These are phyloP conservation scores for Uronychia setigera DNA, from an alignment of 73 alveolate species.

Conservation along the genomic window DNA sequence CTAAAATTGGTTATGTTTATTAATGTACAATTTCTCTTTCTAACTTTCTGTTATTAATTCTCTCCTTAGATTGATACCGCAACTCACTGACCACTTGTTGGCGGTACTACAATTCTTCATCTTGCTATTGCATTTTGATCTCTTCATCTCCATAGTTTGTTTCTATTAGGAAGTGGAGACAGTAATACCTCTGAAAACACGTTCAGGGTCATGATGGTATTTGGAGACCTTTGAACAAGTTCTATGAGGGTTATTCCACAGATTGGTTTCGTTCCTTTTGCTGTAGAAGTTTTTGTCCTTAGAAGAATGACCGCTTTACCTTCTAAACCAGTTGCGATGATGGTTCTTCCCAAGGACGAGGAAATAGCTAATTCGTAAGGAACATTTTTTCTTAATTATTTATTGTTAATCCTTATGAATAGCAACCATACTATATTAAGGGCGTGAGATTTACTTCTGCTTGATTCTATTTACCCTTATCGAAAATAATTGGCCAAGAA, in stretches of 20 bases:
- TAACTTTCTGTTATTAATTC: constrained; percentile 29
- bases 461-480: too few species aligned
- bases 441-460: too few species aligned
- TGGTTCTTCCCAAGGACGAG: neutral
- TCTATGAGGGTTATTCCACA: neutral
- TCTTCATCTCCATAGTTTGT: neutral
- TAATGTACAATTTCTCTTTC: constrained; percentile 17
- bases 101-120: neutral
- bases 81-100: neutral
- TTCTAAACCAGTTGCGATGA: neutral
- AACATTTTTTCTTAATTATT: too few species aligned
- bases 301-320: neutral
- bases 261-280: neutral
- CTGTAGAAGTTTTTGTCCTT: neutral
- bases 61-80: constrained; percentile 21
- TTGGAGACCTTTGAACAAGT: neutral
- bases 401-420: too few species aligned
- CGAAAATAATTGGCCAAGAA: too few species aligned
- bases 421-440: too few species aligned
- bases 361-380: too few species aligned
- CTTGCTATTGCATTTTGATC: neutral
- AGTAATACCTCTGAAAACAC: neutral
- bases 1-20: neutral
- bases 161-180: neutral
- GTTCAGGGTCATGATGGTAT: neutral